phyloP scores from a whole-genome alignment of 495 filamentous ascomycete species.

The Daldinia grandis region DNA sequence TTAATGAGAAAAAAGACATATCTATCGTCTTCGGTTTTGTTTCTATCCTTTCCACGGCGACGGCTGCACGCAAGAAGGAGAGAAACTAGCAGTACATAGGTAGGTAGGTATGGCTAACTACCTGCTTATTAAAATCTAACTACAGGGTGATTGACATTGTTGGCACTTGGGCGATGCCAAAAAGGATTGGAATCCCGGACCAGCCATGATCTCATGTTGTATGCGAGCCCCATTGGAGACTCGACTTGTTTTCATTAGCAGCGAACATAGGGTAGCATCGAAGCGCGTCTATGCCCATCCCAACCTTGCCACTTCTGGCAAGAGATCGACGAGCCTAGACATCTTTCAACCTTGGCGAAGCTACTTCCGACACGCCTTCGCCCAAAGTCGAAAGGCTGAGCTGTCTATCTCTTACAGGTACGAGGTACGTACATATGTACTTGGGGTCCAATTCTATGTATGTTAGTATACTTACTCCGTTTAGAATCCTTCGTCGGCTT shows the following conservation, averaged over 20 bases:
- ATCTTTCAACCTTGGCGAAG: background rate
- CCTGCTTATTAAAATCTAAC: background rate
- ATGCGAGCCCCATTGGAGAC: background rate
- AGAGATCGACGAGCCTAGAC: background rate
- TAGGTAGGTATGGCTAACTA: no score
- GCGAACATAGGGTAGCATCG: background rate
- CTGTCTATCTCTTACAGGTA: background rate
- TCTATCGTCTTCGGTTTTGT: background rate
- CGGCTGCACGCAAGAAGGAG: background rate
- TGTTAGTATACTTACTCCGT: no score
- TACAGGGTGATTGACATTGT: background rate
- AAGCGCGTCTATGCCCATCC: background rate
- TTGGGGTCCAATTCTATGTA: background rate
- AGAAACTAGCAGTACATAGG: no score
- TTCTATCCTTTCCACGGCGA: background rate
- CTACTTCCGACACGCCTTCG: background rate
- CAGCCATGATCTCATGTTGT: slow-evolving; percentile 9
- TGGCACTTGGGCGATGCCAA: background rate
- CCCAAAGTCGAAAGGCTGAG: background rate
- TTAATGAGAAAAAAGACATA: background rate
- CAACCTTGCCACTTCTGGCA: background rate
- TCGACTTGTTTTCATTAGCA: background rate
- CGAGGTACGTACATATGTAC: no score
- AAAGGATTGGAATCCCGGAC: slow-evolving; percentile 22
- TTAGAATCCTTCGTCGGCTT: background rate